Conservation (phyloP, 352 stramenopile species). For the Halophytophthora polymorphica region DNA sequence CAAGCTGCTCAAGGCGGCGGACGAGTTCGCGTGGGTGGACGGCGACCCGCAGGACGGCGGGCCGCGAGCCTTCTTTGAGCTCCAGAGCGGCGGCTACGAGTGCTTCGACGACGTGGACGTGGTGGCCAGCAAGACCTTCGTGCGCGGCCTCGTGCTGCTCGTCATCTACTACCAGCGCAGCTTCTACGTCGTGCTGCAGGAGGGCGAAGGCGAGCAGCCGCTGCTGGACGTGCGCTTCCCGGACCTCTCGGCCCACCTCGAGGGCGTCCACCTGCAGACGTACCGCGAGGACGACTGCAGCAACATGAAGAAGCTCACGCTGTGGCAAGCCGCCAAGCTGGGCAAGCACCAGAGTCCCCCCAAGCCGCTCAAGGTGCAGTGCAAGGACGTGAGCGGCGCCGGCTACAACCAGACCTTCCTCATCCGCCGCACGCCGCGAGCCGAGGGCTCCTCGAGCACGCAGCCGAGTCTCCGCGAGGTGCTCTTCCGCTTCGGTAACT, state of each 20-base stretch:
- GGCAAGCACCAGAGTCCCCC: constrained; percentile 56
- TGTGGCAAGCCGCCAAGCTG: constrained; percentile 83
- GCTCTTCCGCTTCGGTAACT: constrained; percentile 94
- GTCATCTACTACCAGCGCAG: constrained; percentile 85
- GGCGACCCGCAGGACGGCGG: constrained; percentile 40
- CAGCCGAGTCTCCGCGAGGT: constrained; percentile 81
- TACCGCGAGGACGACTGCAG: constrained; percentile 77
- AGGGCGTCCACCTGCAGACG: constrained; percentile 86
- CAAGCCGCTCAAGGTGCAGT: constrained; percentile 81
- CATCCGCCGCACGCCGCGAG: constrained; percentile 60
- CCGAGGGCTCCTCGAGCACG: constrained; percentile 22
- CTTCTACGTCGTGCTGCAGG: constrained; percentile 91
- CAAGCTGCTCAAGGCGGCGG: constrained; percentile 84
- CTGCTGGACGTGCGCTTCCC: constrained; percentile 94
- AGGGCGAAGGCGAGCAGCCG: constrained; percentile 89
- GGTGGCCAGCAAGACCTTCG: constrained; percentile 87
- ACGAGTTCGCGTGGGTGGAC: constrained; percentile 91
- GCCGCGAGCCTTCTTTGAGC: constrained; percentile 90
- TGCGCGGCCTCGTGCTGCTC: constrained; percentile 74
- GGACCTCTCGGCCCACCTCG: constrained; percentile 85
- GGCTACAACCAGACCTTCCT: constrained; percentile 87
- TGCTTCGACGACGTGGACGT: constrained; percentile 85
- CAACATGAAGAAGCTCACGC: constrained; percentile 91
- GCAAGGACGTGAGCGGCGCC: constrained; percentile 76
- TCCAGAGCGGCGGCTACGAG: constrained; percentile 86